Percentiles rank a stretch among this genome's conserved stretches.
phyloP scores from a whole-genome alignment of 2,329 filamentous ascomycete species.

The Fusarium setosum region DNA sequence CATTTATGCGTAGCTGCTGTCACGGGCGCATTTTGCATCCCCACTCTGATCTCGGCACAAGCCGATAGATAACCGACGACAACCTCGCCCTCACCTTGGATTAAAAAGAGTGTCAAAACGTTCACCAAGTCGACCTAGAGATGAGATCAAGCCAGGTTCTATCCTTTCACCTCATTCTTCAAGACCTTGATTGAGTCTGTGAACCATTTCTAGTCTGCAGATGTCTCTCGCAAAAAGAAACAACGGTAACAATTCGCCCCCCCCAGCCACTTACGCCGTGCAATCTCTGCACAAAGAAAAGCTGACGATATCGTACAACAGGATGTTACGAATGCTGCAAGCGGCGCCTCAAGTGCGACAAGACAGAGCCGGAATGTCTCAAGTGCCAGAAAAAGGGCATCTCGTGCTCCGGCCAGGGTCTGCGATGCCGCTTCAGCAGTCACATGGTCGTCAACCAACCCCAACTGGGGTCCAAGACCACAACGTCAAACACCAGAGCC shows the following conservation, averaged over 20 bases:
- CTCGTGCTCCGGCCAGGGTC: constrained; percentile 51
- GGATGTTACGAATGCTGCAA: constrained; percentile 54
- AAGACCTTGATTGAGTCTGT: too few species aligned
- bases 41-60: background rate
- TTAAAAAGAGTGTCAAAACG: constrained; percentile 2
- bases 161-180: too few species aligned
- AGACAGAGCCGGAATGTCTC: constrained; percentile 50
- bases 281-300: background rate
- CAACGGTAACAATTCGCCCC: constrained; percentile 35
- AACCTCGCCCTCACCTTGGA: background rate
- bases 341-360: constrained; percentile 54
- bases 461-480: too few species aligned
- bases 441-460: constrained; percentile 34
- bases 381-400: constrained; percentile 54
- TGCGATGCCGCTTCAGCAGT: constrained; percentile 51
- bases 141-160: too few species aligned
- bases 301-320: constrained; percentile 24
- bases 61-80: constrained; percentile 1
- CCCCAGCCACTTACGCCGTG: background rate
- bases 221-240: constrained; percentile 46
- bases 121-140: too few species aligned
- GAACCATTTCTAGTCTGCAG: too few species aligned
- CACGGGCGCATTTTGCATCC: constrained; percentile 13
- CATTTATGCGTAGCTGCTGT: background rate
- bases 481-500: background rate